phyloP scores from a whole-genome alignment of 2,329 filamentous ascomycete species.

The Metarhizium sp. region DNA sequence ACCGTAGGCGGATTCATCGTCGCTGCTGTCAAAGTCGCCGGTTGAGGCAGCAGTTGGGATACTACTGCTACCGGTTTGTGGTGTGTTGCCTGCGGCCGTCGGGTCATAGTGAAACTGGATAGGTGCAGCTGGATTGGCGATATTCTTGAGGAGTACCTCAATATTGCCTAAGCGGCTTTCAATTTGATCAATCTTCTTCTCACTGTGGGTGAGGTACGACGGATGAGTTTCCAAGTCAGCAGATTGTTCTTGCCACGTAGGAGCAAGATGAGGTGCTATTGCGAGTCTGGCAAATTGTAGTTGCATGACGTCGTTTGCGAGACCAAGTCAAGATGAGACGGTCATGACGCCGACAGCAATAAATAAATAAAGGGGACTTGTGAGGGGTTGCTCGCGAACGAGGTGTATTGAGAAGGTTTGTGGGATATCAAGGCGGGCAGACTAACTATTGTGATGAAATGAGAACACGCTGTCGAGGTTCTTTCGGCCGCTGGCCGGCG shows the following conservation, averaged over 20 bases:
- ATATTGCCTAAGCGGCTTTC: conserved; percentile 35
- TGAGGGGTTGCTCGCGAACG: background rate
- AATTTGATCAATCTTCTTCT: conserved; percentile 43
- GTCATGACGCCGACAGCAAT: background rate
- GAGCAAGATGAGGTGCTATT: background rate
- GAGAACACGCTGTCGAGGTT: conserved; percentile 45
- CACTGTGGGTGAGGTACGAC: conserved; percentile 22
- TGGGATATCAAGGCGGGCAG: background rate
- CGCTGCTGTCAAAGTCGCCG: conserved; percentile 27
- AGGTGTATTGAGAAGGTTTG: background rate
- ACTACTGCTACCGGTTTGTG: conserved; percentile 16
- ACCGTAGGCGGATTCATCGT: conserved; percentile 32
- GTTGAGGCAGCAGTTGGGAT: conserved; percentile 19
- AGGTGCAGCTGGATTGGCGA: conserved; percentile 19
- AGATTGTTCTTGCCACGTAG: background rate
- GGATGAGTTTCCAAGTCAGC: background rate
- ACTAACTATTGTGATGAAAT: conserved; percentile 53
- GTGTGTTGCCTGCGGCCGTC: conserved; percentile 13
- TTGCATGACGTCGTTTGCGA: background rate
- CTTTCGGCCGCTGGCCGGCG: conserved; percentile 43
- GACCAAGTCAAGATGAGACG: background rate
- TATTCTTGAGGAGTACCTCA: conserved; percentile 30
- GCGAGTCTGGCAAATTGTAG: background rate
- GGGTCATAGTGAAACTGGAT: conserved; percentile 10
- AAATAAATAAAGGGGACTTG: background rate